Percentiles rank a stretch among this genome's conserved stretches.
Conservation (phyloP, 129 eudicot species). For the Logfia minima region DNA sequence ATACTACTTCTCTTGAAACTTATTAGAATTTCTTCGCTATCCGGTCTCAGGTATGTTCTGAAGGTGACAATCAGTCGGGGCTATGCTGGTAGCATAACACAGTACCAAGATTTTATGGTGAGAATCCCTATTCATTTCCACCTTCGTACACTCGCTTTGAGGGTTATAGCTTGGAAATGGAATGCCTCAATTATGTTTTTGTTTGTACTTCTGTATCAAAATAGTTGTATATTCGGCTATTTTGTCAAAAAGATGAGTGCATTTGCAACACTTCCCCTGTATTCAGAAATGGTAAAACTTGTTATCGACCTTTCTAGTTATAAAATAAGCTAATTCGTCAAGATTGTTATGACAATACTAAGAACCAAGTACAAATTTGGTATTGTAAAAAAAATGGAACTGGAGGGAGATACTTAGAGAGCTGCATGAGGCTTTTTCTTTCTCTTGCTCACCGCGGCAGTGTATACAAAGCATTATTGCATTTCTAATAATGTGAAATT, state of each 20-base stretch:
- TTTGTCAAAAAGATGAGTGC: neutral
- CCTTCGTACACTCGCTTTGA: neutral
- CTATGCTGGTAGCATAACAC: conserved; percentile 87
- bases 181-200: neutral
- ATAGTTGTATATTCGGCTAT: neutral
- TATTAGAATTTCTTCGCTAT: conserved; percentile 17
- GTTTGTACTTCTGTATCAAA: neutral
- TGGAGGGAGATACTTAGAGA: too few species aligned
- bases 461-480: neutral
- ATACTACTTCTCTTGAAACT: neutral
- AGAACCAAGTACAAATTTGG: too few species aligned
- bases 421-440: too few species aligned
- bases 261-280: neutral
- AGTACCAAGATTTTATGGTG: conserved; percentile 90
- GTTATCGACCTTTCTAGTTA: neutral
- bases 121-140: neutral
- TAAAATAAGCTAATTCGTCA: conserved; percentile 3
- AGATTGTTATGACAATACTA: neutral
- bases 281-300: neutral
- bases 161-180: neutral
- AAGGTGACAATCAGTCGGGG: conserved; percentile 94
- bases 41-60: conserved; percentile 70
- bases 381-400: too few species aligned
- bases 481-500: neutral
- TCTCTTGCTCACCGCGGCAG: neutral